A percentile compares a stretch with the other conserved stretches of the same genome.
Conservation (phyloP, 176 grass and related monocot species). For the Cymbopogon citratus region DNA sequence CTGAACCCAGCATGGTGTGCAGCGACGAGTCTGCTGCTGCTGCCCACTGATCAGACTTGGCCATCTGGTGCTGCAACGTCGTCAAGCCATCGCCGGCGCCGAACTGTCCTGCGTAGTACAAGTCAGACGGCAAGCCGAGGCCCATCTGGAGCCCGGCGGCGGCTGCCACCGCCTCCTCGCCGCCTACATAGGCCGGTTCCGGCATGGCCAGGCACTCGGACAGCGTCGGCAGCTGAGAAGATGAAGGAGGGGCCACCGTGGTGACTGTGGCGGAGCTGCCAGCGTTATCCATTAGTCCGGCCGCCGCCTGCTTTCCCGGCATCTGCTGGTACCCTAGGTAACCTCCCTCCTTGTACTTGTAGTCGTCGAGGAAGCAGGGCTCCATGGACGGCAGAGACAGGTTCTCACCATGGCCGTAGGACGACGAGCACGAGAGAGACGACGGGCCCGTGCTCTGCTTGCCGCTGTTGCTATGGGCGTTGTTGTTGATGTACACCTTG, state of each 20-base stretch:
- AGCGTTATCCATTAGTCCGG: neutral
- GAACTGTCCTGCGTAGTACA: constrained; percentile 37
- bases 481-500: constrained; percentile 42
- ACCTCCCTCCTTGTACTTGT: constrained; percentile 31
- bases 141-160: constrained; percentile 14
- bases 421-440: constrained; percentile 36
- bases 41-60: constrained; percentile 32
- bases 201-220: constrained; percentile 68
- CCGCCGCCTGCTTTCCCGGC: neutral
- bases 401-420: constrained; percentile 38
- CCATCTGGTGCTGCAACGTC: constrained; percentile 33
- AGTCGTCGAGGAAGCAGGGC: constrained; percentile 41
- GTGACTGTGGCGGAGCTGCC: neutral
- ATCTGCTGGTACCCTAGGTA: constrained; percentile 33
- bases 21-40: constrained; percentile 12
- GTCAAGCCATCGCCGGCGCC: neutral
- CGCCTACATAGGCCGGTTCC: constrained; percentile 26
- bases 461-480: constrained; percentile 4
- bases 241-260: neutral
- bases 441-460: constrained; percentile 25
- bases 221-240: constrained; percentile 43
- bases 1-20: constrained; percentile 42
- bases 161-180: neutral
- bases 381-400: constrained; percentile 44
- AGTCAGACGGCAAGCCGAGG: neutral